Percentiles rank a stretch among this genome's conserved stretches.
These are phyloP conservation scores for Eucalyptus decipiens DNA, from an alignment of 345 rosid species.

Conservation along the genomic window DNA sequence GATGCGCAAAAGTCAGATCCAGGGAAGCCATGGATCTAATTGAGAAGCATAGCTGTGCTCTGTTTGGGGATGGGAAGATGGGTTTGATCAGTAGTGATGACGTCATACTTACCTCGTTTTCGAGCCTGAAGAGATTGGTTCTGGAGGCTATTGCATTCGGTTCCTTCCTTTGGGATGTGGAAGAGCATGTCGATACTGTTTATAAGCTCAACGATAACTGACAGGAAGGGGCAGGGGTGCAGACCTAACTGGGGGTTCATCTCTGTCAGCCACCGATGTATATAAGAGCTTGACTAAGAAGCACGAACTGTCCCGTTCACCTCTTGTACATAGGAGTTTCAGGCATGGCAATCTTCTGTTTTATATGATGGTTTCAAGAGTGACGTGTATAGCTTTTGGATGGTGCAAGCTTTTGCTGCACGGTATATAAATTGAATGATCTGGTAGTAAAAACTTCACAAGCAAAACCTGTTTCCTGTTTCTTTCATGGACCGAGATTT, in stretches of 20 bases:
- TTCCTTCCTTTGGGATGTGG: conserved; percentile 88
- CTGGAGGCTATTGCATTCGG: conserved; percentile 94
- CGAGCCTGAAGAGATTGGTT: conserved; percentile 79
- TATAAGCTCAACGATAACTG: conserved; percentile 55
- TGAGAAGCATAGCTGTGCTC: conserved; percentile 66
- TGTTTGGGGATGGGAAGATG: conserved; percentile 40
- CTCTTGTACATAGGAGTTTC: not conserved
- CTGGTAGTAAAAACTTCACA: not conserved
- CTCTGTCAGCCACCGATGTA: not conserved
- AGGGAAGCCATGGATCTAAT: conserved; percentile 57
- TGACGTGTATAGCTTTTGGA: not conserved
- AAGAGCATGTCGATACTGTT: conserved; percentile 45
- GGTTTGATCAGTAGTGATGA: conserved; percentile 19
- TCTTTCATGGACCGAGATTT: not conserved
- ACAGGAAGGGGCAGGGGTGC: not conserved
- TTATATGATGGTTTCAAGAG: not conserved
- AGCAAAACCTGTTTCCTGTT: not conserved
- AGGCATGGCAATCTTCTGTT: not conserved
- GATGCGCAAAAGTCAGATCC: conserved; percentile 60
- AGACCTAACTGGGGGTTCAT: not conserved
- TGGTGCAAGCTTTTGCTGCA: not conserved
- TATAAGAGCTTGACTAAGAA: not conserved
- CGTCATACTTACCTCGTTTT: conserved; percentile 60
- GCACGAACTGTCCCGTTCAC: not conserved
- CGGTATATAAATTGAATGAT: not conserved